Percentiles rank a stretch among this genome's conserved stretches.
Evolutionary conservation across 345 rosid genomes (phyloP).

Genomic region (Populus ilicifolia): DNA sequence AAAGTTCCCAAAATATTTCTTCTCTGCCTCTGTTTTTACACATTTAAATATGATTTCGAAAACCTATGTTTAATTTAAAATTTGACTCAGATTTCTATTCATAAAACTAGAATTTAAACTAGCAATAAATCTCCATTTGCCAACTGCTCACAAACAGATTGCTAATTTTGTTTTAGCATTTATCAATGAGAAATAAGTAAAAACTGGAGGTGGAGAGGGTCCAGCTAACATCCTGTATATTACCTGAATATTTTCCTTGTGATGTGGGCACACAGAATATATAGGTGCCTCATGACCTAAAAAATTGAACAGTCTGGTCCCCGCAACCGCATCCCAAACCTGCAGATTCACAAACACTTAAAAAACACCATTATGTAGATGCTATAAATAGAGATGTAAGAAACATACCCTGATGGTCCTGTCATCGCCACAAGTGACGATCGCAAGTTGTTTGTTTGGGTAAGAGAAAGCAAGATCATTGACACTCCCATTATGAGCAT

Average conservation of each 20-base stretch:
- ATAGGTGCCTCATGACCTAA: slow-evolving; percentile 93
- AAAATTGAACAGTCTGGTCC: slow-evolving; percentile 46
- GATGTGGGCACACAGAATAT: slow-evolving; percentile 77
- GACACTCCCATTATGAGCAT: slow-evolving; percentile 83
- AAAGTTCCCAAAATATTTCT: not conserved
- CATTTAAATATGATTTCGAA: not conserved
- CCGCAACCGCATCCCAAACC: slow-evolving; percentile 87
- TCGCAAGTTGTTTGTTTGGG: slow-evolving; percentile 62
- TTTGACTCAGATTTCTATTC: not conserved
- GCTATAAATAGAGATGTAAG: not conserved
- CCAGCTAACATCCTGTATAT: slow-evolving; percentile 8
- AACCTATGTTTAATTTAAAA: not conserved
- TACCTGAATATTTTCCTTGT: slow-evolving; percentile 83
- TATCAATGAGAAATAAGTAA: not conserved
- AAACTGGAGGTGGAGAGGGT: not conserved
- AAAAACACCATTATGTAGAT: slow-evolving; percentile 11
- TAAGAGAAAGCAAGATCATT: slow-evolving; percentile 77
- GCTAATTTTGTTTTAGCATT: not conserved
- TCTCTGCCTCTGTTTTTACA: not conserved
- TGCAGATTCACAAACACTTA: slow-evolving; percentile 30
- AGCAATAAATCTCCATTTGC: not conserved
- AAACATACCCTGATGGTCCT: slow-evolving; percentile 63
- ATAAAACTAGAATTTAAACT: not conserved
- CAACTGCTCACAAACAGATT: not conserved
- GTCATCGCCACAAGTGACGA: slow-evolving; percentile 87